Conservation (phyloP, 768 basidiomycete species). For the Mrakia hoshinonis region DNA sequence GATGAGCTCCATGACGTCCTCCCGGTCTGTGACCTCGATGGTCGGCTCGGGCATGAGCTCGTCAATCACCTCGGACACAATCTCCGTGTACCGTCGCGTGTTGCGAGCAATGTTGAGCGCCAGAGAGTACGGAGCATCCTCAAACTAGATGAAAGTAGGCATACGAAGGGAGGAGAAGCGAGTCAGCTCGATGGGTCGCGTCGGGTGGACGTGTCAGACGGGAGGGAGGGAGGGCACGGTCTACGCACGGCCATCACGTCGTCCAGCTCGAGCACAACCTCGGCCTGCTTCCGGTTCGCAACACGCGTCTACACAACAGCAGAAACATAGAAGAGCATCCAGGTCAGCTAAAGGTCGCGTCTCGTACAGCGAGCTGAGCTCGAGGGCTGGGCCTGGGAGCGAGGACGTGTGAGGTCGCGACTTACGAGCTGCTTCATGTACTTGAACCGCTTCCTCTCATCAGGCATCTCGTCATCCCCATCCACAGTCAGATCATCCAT, state of each 20-base stretch:
- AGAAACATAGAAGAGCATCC: background rate
- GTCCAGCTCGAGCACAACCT: constrained; percentile 78
- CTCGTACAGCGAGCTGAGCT: background rate
- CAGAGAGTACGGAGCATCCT: constrained; percentile 25
- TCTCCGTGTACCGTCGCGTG: constrained; percentile 74
- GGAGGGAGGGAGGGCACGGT: background rate
- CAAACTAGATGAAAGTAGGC: constrained; percentile 18
- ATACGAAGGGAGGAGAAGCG: background rate
- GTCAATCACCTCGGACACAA: constrained; percentile 88
- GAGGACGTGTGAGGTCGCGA: constrained; percentile 21
- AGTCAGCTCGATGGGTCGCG: constrained; percentile 9
- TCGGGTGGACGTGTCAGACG: background rate
- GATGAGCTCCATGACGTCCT: constrained; percentile 94
- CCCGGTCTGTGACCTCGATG: constrained; percentile 77
- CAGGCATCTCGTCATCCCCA: constrained; percentile 50
- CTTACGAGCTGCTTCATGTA: constrained; percentile 78
- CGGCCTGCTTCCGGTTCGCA: constrained; percentile 85
- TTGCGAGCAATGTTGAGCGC: constrained; percentile 72
- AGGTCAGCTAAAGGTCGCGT: no score
- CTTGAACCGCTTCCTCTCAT: constrained; percentile 45
- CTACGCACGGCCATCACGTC: constrained; percentile 63
- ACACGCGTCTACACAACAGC: constrained; percentile 61
- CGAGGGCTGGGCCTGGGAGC: constrained; percentile 31
- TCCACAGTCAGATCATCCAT: constrained; percentile 60
- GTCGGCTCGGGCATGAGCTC: constrained; percentile 78